These are phyloP conservation scores for Monosporascus sp. DNA, from an alignment of 2,329 filamentous ascomycete species.

Conservation along the genomic window DNA sequence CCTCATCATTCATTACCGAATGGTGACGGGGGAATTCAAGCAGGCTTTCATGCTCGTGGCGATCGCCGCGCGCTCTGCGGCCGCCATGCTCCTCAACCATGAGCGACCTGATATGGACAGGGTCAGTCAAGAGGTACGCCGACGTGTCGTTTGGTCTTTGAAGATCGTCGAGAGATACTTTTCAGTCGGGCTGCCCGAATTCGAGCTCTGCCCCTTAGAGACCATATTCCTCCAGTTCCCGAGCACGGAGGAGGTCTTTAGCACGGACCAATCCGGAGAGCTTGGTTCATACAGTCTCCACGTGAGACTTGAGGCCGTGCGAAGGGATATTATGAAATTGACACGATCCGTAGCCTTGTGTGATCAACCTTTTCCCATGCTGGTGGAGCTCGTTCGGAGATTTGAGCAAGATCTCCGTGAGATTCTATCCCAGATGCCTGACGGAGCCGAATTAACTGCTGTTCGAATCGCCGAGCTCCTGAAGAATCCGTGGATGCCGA, in stretches of 20 bases:
- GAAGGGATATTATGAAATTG: constrained; percentile 16
- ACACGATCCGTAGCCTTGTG: constrained; percentile 13
- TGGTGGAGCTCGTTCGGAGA: constrained; percentile 10
- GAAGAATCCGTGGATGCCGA: background rate
- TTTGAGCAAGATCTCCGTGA: constrained; percentile 8
- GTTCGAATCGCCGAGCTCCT: constrained; percentile 5
- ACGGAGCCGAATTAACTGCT: constrained; percentile 8
- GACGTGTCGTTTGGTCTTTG: constrained; percentile 39
- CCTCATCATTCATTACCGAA: constrained; percentile 39
- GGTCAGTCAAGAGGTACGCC: constrained; percentile 36
- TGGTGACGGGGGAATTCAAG: constrained; percentile 37
- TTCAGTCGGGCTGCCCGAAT: constrained; percentile 38
- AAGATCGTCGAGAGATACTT: constrained; percentile 38
- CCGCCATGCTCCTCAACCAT: constrained; percentile 37
- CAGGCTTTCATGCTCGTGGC: constrained; percentile 40
- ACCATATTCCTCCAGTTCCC: constrained; percentile 36
- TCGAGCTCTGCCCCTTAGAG: constrained; percentile 37
- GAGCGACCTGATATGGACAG: constrained; percentile 34
- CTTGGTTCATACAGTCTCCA: constrained; percentile 11
- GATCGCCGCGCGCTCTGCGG: constrained; percentile 37
- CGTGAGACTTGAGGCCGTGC: constrained; percentile 11
- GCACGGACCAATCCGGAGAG: constrained; percentile 2
- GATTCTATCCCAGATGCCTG: constrained; percentile 10
- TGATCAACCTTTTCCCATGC: constrained; percentile 13
- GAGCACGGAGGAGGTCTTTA: constrained; percentile 38